Percentiles rank a stretch among this genome's conserved stretches.
These are phyloP conservation scores for Candida alai DNA, from an alignment of 805 yeast species.

Conservation along the genomic window DNA sequence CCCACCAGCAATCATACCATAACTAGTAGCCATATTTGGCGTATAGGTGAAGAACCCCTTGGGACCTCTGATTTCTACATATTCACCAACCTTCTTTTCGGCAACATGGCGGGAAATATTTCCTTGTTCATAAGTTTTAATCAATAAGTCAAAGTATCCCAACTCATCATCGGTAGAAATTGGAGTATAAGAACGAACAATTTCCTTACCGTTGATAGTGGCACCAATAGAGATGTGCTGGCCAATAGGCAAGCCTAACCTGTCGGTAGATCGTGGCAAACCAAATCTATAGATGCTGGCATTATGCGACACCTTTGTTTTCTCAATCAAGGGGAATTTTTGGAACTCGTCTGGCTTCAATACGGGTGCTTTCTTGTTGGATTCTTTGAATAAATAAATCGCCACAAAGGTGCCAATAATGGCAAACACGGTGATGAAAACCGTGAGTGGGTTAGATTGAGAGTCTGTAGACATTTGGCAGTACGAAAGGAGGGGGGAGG, in stretches of 20 bases:
- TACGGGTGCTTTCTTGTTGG: constrained; percentile 41
- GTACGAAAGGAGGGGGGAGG: background rate
- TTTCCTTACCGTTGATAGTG: constrained; percentile 69
- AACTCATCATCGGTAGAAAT: constrained; percentile 72
- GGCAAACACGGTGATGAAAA: constrained; percentile 38
- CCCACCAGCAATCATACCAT: constrained; percentile 95
- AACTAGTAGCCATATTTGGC: constrained; percentile 68
- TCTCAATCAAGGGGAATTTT: constrained; percentile 76
- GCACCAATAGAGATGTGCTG: constrained; percentile 87
- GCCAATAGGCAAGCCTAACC: constrained; percentile 88
- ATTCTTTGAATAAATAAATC: constrained; percentile 30
- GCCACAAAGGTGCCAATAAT: constrained; percentile 32
- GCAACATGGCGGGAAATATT: constrained; percentile 75
- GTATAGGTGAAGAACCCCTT: constrained; percentile 82
- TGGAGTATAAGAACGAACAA: constrained; percentile 87
- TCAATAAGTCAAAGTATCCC: constrained; percentile 81
- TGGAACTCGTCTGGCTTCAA: constrained; percentile 65
- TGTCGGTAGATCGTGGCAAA: constrained; percentile 68
- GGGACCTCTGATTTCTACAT: constrained; percentile 81
- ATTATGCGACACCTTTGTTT: constrained; percentile 73
- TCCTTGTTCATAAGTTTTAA: constrained; percentile 83
- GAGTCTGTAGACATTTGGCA: constrained; percentile 4
- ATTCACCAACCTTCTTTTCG: constrained; percentile 71
- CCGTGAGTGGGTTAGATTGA: constrained; percentile 38
- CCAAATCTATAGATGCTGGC: constrained; percentile 81